Percentiles rank a stretch among this genome's conserved stretches.
Evolutionary conservation across 2,329 filamentous ascomycete genomes (phyloP).

Genomic region (Thelonectria blattea): DNA sequence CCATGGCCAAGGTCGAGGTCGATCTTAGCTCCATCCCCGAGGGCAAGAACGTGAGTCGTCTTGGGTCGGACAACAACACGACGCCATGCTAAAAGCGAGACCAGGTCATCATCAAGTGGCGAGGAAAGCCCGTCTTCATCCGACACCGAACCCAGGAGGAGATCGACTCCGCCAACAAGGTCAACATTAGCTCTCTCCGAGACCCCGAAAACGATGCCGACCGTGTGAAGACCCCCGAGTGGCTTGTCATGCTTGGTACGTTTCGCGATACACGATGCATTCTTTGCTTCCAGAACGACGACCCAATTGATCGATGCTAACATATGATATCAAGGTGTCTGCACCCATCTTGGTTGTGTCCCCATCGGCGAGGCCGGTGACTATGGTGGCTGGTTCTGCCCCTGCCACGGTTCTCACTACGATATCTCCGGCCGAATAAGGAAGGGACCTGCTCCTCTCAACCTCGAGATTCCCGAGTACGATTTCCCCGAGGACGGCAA

Average conservation of each 20-base stretch:
- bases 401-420: slow-evolving; percentile 99
- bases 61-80: slow-evolving; percentile 4
- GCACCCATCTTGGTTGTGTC: slow-evolving; percentile 98
- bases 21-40: slow-evolving; percentile 91
- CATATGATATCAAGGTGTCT: slow-evolving; percentile 70
- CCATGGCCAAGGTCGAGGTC: slow-evolving; percentile 99
- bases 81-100: slow-evolving; percentile 15
- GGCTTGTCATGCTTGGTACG: slow-evolving; percentile 97
- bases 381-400: slow-evolving; percentile 99
- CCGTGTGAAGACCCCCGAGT: slow-evolving; percentile 97
- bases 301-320: slow-evolving; percentile 19
- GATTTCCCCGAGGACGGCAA: slow-evolving; percentile 90
- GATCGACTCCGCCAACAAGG: slow-evolving; percentile 92
- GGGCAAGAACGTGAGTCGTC: slow-evolving; percentile 90
- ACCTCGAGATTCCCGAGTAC: slow-evolving; percentile 93
- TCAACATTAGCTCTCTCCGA: slow-evolving; percentile 81
- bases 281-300: not conserved
- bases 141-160: slow-evolving; percentile 93
- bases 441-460: slow-evolving; percentile 95
- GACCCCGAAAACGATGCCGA: slow-evolving; percentile 91
- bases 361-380: slow-evolving; percentile 99
- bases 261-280: slow-evolving; percentile 6
- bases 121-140: slow-evolving; percentile 99
- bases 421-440: slow-evolving; percentile 98
- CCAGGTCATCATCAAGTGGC: slow-evolving; percentile 99